These are phyloP conservation scores for Colletotrichum zoysiae DNA, from an alignment of 2,329 filamentous ascomycete genomes.

Conservation along the genomic window DNA sequence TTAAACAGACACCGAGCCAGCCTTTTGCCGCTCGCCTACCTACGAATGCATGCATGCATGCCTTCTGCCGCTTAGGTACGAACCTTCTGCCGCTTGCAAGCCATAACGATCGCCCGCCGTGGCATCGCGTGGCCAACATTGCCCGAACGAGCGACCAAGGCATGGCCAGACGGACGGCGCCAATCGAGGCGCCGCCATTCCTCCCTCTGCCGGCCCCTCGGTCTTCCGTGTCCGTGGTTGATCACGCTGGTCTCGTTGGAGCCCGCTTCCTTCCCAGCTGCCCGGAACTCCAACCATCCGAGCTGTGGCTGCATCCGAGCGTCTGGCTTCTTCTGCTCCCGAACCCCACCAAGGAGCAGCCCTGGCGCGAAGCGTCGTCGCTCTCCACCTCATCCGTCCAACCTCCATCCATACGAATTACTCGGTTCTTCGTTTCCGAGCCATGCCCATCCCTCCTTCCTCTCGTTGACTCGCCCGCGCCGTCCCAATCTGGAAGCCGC, in stretches of 20 bases:
- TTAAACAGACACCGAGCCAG: background rate
- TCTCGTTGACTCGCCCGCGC: background rate
- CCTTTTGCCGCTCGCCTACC: background rate
- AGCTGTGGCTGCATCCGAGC: conserved; percentile 41
- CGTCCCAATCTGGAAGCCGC: conserved; percentile 15
- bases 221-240: conserved; percentile 40
- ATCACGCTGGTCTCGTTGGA: conserved; percentile 26
- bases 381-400: conserved; percentile 28
- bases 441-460: conserved; percentile 30
- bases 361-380: conserved; percentile 12
- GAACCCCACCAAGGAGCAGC: conserved; percentile 21
- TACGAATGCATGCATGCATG: no score
- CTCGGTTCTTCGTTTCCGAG: conserved; percentile 36
- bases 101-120: background rate
- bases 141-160: conserved; percentile 10
- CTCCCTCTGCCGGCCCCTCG: conserved; percentile 31
- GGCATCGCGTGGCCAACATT: conserved; percentile 13
- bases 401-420: background rate
- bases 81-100: conserved; percentile 8
- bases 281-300: conserved; percentile 40
- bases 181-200: conserved; percentile 1
- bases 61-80: conserved; percentile 9
- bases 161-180: conserved; percentile 9
- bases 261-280: conserved; percentile 31
- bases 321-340: conserved; percentile 40